Base-by-base conservation (phyloP, 2,329 filamentous ascomycete species). In the Trichoderma gracile region DNA sequence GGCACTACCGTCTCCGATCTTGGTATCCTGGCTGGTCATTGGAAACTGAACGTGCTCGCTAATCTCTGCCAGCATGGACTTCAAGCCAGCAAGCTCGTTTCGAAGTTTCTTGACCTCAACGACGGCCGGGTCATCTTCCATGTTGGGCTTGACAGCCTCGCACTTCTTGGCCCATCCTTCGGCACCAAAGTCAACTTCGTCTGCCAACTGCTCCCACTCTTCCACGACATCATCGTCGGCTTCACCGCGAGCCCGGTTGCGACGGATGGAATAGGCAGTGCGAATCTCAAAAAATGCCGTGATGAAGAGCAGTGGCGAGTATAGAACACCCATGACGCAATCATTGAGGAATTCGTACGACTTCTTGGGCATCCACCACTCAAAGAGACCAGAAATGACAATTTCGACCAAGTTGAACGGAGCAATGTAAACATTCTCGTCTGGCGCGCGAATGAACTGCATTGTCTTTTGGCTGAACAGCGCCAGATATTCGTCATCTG, bases 351-450 rank as follows among this genome's bases (percentile, higher is more conserved):
- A 84, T 69, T 93, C 89, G 74, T 98, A 99, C 2, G 77, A 77
- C 7, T 80, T 71, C 67, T 86, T 85, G n/a, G 86, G 79, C 81
- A 99, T 84, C 95, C 94, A 99, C 95, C 95, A 99, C 80, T 98
- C 95, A 60, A 96, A 89, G 0, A 96, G 73, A 45, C 90, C 85
- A 3, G 97, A 84, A 66, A 86, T 80, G 67, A 97, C 82, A 19
- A 98, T 88, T 75, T 99, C 95, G 66, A 99, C 85, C 2, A 99
- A 83, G 75, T 99, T 99, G 78, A 99, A 91, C 0, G 95, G 95
- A 0, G 95, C 89, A 72, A 99, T 97, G 78, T 95, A 99, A 63
- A 99, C 95, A 70, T 99, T 99, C 76, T 99, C 95, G 71, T 99
- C 95, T 0, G 95, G 95, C 0, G 95, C 95, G 55, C 95, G 91